A percentile compares a stretch with the other conserved stretches of the same genome.
These are phyloP conservation scores for Trichophyton benhamiae DNA, from an alignment of 2,329 filamentous ascomycete genomes.

Conservation along the genomic window DNA sequence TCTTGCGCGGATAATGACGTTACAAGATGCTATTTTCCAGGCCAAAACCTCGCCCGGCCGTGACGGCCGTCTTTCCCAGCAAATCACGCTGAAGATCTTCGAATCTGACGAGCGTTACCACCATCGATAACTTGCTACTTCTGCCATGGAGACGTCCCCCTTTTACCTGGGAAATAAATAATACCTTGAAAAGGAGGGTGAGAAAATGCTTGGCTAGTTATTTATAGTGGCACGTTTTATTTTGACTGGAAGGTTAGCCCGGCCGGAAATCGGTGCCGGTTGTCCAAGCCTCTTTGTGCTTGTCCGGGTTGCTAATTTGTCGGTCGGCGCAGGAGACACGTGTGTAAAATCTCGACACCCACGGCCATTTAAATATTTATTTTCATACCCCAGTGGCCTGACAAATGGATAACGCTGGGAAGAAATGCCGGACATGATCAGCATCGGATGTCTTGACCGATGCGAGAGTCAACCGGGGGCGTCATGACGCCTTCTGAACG, in stretches of 20 bases:
- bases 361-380: not conserved
- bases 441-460: not conserved
- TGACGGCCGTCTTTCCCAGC: not conserved
- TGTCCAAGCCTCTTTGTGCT: not conserved
- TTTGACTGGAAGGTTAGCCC: not conserved
- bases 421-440: not conserved
- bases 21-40: not conserved
- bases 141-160: not conserved
- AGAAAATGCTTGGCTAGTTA: not conserved
- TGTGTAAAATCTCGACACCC: not conserved
- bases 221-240: not conserved
- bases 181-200: not conserved
- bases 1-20: not conserved
- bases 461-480: not conserved
- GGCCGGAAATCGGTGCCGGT: constrained; percentile 3
- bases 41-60: not conserved
- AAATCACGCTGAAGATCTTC: not conserved
- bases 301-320: not conserved
- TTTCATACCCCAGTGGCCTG: not conserved
- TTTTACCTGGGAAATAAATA: too few relatives aligned
- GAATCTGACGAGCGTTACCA: not conserved
- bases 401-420: not conserved
- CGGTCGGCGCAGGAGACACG: not conserved
- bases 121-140: not conserved
- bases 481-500: not conserved